These are phyloP conservation scores for Moesziomyces antarcticus DNA, from an alignment of 1,284 basidiomycete genomes.

Conservation along the genomic window DNA sequence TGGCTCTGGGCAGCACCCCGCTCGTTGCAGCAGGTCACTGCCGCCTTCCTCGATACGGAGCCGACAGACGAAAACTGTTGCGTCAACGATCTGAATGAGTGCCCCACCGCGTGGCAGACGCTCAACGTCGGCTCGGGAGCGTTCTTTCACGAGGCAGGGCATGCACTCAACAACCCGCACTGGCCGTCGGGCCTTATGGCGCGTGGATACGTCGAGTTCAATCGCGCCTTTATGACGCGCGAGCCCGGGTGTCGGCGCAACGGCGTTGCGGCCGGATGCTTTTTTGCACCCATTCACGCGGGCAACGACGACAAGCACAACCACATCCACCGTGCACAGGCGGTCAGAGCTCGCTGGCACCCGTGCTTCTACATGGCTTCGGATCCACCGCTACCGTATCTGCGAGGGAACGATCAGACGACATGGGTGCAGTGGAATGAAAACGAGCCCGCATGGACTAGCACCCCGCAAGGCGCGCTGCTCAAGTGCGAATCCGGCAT, in stretches of 20 bases:
- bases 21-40: constrained; percentile 27
- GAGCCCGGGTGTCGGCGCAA: constrained; percentile 30
- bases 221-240: constrained; percentile 55
- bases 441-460: constrained; percentile 31
- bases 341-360: constrained; percentile 49
- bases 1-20: constrained; percentile 54
- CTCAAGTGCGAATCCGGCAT: constrained; percentile 39
- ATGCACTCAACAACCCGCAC: constrained; percentile 49
- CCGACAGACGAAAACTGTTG: constrained; percentile 41
- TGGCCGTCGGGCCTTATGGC: constrained; percentile 50
- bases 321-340: constrained; percentile 50
- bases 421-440: constrained; percentile 32
- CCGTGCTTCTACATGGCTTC: constrained; percentile 39
- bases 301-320: constrained; percentile 44
- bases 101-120: constrained; percentile 44
- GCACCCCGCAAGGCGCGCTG: constrained; percentile 21
- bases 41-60: constrained; percentile 38
- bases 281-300: constrained; percentile 25
- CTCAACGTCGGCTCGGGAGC: constrained; percentile 55
- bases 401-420: constrained; percentile 7
- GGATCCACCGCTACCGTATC: constrained; percentile 37
- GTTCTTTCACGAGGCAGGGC: constrained; percentile 47
- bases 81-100: constrained; percentile 50
- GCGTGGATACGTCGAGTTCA: constrained; percentile 52
- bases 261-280: constrained; percentile 5